Evolutionary conservation across 805 yeast genomes (phyloP).

Genomic region (Candida glaebosa): DNA sequence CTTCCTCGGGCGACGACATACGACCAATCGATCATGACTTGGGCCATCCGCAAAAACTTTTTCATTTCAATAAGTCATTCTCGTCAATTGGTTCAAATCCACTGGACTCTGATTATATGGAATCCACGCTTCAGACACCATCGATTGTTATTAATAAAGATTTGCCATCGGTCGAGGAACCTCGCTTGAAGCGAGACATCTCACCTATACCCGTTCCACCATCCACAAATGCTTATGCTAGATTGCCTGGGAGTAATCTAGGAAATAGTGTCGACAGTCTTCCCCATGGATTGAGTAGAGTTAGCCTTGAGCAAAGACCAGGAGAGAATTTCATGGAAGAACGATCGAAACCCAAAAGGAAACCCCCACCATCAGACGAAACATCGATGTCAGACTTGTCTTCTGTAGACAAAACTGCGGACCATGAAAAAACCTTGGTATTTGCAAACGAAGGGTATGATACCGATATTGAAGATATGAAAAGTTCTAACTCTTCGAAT

Average conservation of each 20-base stretch:
- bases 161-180: constrained; percentile 1
- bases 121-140: background rate
- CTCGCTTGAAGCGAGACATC: constrained; percentile 3
- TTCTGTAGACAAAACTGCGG: background rate
- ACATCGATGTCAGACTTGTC: background rate
- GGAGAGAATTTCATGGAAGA: background rate
- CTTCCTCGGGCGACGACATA: constrained; percentile 6
- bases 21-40: background rate
- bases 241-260: constrained; percentile 22
- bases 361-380: constrained; percentile 24
- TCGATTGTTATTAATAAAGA: constrained; percentile 3
- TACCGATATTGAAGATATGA: constrained; percentile 7
- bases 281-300: background rate
- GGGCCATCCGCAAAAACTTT: background rate
- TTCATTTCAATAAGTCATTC: constrained; percentile 16
- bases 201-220: constrained; percentile 27
- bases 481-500: constrained; percentile 7
- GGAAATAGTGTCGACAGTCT: constrained; percentile 20
- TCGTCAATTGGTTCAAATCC: constrained; percentile 25
- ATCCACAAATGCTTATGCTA: constrained; percentile 26
- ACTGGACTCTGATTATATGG: constrained; percentile 15
- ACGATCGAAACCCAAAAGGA: constrained; percentile 16
- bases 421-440: background rate
- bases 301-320: background rate
- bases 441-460: constrained; percentile 6